phyloP scores from a whole-genome alignment of 345 rosid species.

The Microthlaspi erraticum region DNA sequence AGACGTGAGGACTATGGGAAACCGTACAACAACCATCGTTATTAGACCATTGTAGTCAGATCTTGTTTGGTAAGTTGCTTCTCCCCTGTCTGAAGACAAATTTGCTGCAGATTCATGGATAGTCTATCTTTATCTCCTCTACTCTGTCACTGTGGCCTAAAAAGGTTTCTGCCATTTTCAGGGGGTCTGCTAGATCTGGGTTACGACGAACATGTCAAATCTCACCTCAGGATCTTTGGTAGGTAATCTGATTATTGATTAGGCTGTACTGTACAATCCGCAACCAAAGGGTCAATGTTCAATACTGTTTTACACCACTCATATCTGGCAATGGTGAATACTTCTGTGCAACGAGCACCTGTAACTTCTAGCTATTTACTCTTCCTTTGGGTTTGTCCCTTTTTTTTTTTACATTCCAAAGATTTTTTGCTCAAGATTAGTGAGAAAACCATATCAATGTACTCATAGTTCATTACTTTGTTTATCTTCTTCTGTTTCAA shows the following conservation, averaged over 20 bases:
- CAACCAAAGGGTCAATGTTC: conserved; percentile 4
- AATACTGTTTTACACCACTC: background rate
- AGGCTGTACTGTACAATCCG: background rate
- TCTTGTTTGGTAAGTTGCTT: conserved; percentile 67
- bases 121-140: background rate
- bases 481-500: background rate
- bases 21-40: conserved; percentile 66
- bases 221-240: conserved; percentile 9
- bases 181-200: conserved; percentile 22
- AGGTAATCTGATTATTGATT: background rate
- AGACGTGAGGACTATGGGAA: conserved; percentile 87
- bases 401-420: conserved; percentile 7
- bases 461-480: conserved; percentile 9
- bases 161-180: conserved; percentile 30
- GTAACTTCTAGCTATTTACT: conserved; percentile 12
- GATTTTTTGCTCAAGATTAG: conserved; percentile 1
- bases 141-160: conserved; percentile 19
- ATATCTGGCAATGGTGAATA: conserved; percentile 11
- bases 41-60: conserved; percentile 50
- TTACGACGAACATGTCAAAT: conserved; percentile 17
- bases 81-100: conserved; percentile 34
- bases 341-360: conserved; percentile 6
- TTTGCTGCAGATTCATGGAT: background rate
- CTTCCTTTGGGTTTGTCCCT: conserved; percentile 5
- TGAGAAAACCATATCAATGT: conserved; percentile 10